Base-by-base conservation (phyloP, 352 stramenopile species). In the Pythium biforme region DNA sequence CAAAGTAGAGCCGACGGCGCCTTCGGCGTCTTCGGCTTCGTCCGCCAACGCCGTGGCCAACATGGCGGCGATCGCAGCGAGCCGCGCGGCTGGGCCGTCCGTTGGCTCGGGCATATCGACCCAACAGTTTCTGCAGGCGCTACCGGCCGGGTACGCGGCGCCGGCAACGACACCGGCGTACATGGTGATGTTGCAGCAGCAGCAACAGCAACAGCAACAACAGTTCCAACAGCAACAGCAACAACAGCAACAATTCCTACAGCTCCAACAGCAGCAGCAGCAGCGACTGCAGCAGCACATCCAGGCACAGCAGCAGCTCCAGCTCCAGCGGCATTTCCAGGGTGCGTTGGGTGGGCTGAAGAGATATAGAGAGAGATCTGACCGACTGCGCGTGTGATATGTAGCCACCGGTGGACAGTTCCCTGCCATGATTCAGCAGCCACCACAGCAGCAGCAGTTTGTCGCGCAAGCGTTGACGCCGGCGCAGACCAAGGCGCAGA, bases 41-140 rank as follows among this genome's bases (percentile, higher is more conserved):
- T n/a, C n/a, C 7, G 31, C 31, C 8, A 11, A 12, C 31, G 45
- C 59, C 4, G 45, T 55, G 1, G 31, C 50, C 17, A 68, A 77
- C 29, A 49, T 57, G 41, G 64, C 64, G 14, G 65, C 67, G n/a
- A 71, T 79, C 47, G 64, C 67, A 14, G 55, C 53, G 6, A 64
- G 37, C 17, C 62, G 66, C 29, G 65, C 68, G 14, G 34, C 34
- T 22, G 29, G 54, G 4, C 9, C 39, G 8, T n/a, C 34, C 1
- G 17, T 56, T 25, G 64, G 52, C 26, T 59, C 45, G n/a, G 64
- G 64, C 20, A 64, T 73, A 23, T 64, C 69, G n/a, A 72, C 62
- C n/a, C 60, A 64, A n/a, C 48, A 65, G 62, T 75, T 75, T 34
- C 25, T 74, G n/a, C 68, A 84, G 54, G 53, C 75, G 52, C 63